Conservation (phyloP, 768 basidiomycete genomes). For the Naematelia encephala region DNA sequence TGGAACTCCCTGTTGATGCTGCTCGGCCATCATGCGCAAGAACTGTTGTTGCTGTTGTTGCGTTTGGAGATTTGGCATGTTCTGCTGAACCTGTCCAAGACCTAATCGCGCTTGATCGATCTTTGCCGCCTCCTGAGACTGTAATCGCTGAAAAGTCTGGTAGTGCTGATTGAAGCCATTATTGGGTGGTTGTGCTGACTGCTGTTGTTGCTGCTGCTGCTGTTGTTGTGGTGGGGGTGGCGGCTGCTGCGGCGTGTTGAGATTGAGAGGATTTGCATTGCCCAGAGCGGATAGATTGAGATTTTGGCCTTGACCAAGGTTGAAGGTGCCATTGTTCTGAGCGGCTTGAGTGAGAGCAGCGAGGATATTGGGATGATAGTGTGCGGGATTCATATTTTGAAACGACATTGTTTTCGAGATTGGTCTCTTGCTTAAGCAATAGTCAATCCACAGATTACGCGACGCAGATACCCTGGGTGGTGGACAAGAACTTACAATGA, state of each 20-base stretch:
- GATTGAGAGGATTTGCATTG: neutral
- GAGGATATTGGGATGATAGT: neutral
- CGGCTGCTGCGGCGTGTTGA: neutral
- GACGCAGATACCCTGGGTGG: no score
- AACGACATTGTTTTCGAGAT: neutral
- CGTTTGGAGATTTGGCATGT: neutral
- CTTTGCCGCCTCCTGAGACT: constrained; percentile 11
- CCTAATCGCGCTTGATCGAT: constrained; percentile 4
- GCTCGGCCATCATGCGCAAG: constrained; percentile 1
- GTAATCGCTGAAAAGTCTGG: constrained; percentile 8
- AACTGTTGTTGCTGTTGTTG: constrained; percentile 4
- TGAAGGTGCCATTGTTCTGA: neutral
- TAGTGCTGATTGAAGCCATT: neutral
- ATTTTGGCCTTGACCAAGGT: neutral
- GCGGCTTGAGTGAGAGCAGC: neutral
- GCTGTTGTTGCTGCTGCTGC: neutral
- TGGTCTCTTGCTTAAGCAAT: no score
- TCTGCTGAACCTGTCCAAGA: constrained; percentile 1
- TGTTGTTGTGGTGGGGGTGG: constrained; percentile 2
- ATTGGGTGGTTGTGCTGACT: neutral
- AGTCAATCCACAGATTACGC: no score
- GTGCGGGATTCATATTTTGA: neutral
- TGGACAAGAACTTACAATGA: neutral
- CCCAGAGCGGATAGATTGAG: constrained; percentile 1
- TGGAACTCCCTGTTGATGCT: neutral